A percentile compares a stretch with the other conserved stretches of the same genome.
Evolutionary conservation across 371 early-diverging fungal species (phyloP).

Genomic region (Mucor circinelloides): DNA sequence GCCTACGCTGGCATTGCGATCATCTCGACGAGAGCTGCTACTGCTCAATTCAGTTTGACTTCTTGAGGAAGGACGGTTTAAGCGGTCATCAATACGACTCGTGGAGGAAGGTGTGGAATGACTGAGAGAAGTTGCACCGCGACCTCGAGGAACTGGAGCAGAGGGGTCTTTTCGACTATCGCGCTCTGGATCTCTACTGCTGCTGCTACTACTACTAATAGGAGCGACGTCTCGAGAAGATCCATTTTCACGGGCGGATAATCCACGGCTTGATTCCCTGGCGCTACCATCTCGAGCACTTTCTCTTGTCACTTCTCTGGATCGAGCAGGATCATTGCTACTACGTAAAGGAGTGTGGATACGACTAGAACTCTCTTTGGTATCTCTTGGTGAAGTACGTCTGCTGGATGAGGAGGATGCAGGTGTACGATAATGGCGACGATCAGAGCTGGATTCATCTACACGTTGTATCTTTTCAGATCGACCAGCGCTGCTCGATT

Average conservation of each 20-base stretch:
- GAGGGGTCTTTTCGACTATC: not conserved
- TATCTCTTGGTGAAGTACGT: slow-evolving; percentile 15
- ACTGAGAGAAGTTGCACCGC: not conserved
- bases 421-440: slow-evolving; percentile 8
- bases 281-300: slow-evolving; percentile 14
- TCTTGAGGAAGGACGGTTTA: not conserved
- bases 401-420: not conserved
- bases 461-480: not conserved
- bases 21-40: not conserved
- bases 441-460: slow-evolving; percentile 1
- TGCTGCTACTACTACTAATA: not conserved
- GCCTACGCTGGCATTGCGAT: not conserved
- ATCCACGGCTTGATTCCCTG: slow-evolving; percentile 4
- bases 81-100: not conserved
- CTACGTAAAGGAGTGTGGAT: slow-evolving; percentile 4
- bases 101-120: not conserved
- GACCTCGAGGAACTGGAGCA: slow-evolving; percentile 4
- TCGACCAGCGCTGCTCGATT: not conserved
- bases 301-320: slow-evolving; percentile 23
- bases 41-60: not conserved
- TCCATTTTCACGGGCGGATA: not conserved
- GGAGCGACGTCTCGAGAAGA: not conserved
- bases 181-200: not conserved
- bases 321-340: not conserved
- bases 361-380: slow-evolving; percentile 1